Evolutionary conservation across 116 monocot species (phyloP).

Genomic region (Zostera marina): DNA sequence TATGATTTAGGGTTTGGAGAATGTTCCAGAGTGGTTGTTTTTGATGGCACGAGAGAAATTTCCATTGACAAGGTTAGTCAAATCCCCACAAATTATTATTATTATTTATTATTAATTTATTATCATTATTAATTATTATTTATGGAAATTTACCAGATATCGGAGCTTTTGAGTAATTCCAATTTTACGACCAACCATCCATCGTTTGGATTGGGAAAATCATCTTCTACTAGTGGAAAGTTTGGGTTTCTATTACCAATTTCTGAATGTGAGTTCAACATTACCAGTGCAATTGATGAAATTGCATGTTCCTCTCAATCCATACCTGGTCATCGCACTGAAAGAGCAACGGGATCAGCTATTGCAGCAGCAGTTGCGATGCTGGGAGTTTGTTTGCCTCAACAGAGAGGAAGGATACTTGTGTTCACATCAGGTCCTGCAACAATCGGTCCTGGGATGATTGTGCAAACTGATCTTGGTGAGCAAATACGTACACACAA

Average conservation of each 20-base stretch:
- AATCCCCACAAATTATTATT: neutral
- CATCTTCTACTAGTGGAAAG: conserved; percentile 11
- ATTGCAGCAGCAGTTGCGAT: conserved; percentile 70
- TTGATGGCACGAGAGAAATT: conserved; percentile 60
- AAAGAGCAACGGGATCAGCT: conserved; percentile 72
- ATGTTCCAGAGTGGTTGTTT: conserved; percentile 47
- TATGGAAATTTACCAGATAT: conserved; percentile 28
- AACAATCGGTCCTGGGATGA: conserved; percentile 73
- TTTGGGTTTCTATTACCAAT: conserved; percentile 66
- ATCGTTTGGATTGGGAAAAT: conserved; percentile 13
- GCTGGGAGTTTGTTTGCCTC: conserved; percentile 50
- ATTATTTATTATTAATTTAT: neutral
- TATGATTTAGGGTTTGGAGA: conserved; percentile 62
- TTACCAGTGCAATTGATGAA: conserved; percentile 71
- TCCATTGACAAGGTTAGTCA: conserved; percentile 41
- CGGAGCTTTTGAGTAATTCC: conserved; percentile 42
- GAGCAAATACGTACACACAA: conserved; percentile 63
- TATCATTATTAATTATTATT: too few species aligned
- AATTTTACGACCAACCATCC: conserved; percentile 5
- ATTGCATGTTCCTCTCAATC: conserved; percentile 19
- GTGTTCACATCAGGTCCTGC: conserved; percentile 85
- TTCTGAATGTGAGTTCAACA: conserved; percentile 82
- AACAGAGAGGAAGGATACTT: conserved; percentile 54
- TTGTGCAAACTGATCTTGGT: conserved; percentile 58
- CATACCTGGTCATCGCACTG: conserved; percentile 36